Percentiles rank a stretch among this genome's conserved stretches.
Evolutionary conservation across 345 rosid species (phyloP).

Genomic region (Moringa oleifera): DNA sequence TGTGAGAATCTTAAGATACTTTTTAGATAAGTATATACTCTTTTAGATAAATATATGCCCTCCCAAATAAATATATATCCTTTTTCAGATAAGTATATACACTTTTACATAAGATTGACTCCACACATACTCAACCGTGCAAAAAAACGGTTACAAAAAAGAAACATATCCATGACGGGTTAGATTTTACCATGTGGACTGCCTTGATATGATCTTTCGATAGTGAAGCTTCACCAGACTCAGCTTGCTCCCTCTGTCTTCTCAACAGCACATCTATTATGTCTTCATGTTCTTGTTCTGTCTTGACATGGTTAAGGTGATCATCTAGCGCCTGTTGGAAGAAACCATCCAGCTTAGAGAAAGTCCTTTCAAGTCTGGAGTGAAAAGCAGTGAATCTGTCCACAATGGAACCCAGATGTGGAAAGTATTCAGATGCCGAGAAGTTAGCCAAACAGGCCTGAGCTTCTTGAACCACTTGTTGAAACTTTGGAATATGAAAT

Average conservation of each 20-base stretch:
- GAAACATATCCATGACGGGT: too few relatives aligned
- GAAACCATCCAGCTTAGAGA: conserved; percentile 30
- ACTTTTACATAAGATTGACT: too few relatives aligned
- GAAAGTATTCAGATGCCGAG: conserved; percentile 38
- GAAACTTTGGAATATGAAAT: conserved; percentile 20
- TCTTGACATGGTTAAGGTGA: conserved; percentile 25
- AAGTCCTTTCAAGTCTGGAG: conserved; percentile 25
- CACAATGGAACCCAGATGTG: conserved; percentile 30
- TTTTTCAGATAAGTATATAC: too few relatives aligned
- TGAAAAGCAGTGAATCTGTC: conserved; percentile 35
- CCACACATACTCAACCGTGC: too few relatives aligned
- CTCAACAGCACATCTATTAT: conserved; percentile 22
- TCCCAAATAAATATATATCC: too few relatives aligned
- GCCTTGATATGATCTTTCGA: conserved; percentile 27
- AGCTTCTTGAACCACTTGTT: conserved; percentile 24
- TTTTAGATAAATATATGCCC: too few relatives aligned
- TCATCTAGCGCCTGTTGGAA: conserved; percentile 36
- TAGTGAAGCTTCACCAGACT: conserved; percentile 16
- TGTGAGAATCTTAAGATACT: too few relatives aligned
- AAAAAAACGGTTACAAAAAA: too few relatives aligned
- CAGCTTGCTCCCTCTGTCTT: conserved; percentile 20
- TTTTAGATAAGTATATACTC: too few relatives aligned
- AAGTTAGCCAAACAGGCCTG: conserved; percentile 25
- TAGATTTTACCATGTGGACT: conserved; percentile 24
- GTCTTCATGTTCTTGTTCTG: conserved; percentile 25